Percentiles rank a stretch among this genome's conserved stretches.
These are phyloP conservation scores for Fusarium sp. DNA, from an alignment of 2,329 filamentous ascomycete genomes.

Conservation along the genomic window DNA sequence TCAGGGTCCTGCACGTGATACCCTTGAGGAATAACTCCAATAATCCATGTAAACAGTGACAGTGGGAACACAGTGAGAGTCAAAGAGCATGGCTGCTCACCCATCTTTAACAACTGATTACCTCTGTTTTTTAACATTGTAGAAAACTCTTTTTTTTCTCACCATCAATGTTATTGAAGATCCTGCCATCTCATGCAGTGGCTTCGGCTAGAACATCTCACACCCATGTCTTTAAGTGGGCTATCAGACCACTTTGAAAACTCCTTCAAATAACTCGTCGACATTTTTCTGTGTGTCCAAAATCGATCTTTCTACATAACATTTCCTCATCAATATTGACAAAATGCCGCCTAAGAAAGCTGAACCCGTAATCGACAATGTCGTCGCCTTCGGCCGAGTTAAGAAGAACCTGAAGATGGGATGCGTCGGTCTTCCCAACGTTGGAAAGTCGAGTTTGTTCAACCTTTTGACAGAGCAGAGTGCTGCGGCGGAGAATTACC, in stretches of 20 bases:
- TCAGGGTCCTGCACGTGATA: conserved; percentile 25
- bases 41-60: too few species aligned
- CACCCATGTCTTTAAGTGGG: conserved; percentile 45
- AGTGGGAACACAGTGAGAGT: rapidly evolving
- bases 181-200: not conserved
- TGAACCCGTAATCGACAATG: conserved; percentile 56
- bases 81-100: not conserved
- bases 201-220: conserved; percentile 25
- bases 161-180: not conserved
- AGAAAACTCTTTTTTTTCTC: not conserved
- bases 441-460: conserved; percentile 60
- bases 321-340: conserved; percentile 13
- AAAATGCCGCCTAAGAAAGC: conserved; percentile 58
- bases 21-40: not conserved
- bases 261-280: conserved; percentile 32
- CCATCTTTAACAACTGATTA: rapidly evolving
- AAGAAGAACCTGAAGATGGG: conserved; percentile 61
- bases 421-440: conserved; percentile 59
- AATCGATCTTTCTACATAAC: conserved; percentile 6
- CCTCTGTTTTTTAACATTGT: not conserved
- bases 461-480: conserved; percentile 60
- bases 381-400: conserved; percentile 59
- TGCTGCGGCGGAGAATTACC: conserved; percentile 59
- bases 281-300: conserved; percentile 13
- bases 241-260: conserved; percentile 46